Evolutionary conservation across 2,329 filamentous ascomycete genomes (phyloP), one percentile per base, ranked within the genome.

Genomic region (Calonectria ilicicola): DNA sequence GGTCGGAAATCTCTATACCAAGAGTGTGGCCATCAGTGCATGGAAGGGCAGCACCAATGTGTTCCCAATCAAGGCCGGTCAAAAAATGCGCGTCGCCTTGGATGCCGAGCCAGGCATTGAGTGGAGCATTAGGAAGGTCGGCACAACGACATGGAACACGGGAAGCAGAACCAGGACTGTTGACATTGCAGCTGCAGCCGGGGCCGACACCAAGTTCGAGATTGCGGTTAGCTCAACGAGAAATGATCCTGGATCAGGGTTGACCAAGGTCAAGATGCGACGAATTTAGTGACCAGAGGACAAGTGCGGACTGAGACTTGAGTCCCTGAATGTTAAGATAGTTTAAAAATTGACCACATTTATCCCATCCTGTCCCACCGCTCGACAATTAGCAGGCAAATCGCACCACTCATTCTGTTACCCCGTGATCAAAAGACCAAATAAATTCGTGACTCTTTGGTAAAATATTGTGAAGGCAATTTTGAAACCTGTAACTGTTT

Each of bases 231-330:
- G 69, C 46, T 74, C 72, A 10, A 74, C 69, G 4, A 47, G 72
- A 42, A 58, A 74, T n/a, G 69, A 72, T 69, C 46, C 15, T 26
- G 69, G 65, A 1, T 74, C 69, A 5, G 70, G 65, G 6, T n/a
- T 74, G 46, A 74, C 65, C 29, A 58, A 72, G 42, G 72, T 72
- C 14, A 69, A 69, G 69, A 72, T 74, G 69, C 72, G 42, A 8
- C 64, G 72, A 32, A 69, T 46, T 49, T 47, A 47, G 44, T 9
- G 12, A 21, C n/a, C 10, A 12, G 32, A 35, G 10, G 32, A 9
- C 9, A 32, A 32, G 29, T 9, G 29, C 9, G 29, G 29, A 32
- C 9, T 32, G 29, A 32, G 29, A 32, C 5, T 5, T 32, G 5
- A 32, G 9, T 5, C 9, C 29, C 9, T 32, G 29, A 32, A 5